These are phyloP conservation scores for Fusarium xyrophilum DNA, from an alignment of 2,329 filamentous ascomycete species.

Conservation along the genomic window DNA sequence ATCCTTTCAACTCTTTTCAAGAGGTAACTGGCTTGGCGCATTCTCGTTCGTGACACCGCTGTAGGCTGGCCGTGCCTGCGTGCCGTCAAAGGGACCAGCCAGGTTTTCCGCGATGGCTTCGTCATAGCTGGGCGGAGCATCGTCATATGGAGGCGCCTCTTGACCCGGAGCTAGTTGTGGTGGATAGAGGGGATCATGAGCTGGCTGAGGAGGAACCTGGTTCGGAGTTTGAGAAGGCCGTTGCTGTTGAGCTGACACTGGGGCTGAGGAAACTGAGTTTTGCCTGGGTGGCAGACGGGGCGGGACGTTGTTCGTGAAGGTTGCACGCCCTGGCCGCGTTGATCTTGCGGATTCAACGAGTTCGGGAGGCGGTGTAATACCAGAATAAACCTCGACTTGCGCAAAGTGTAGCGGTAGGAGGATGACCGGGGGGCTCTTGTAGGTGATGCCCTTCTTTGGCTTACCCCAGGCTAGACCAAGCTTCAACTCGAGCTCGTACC, in stretches of 20 bases:
- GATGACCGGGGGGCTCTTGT: conserved; percentile 68
- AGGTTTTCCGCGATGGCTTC: conserved; percentile 85
- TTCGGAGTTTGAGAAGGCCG: conserved; percentile 36
- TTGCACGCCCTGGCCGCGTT: conserved; percentile 51
- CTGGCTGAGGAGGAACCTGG: conserved; percentile 41
- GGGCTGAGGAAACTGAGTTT: conserved; percentile 37
- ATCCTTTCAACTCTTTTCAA: conserved; percentile 48
- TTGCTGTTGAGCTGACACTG: conserved; percentile 24
- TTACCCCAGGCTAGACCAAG: conserved; percentile 79
- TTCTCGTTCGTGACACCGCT: conserved; percentile 69
- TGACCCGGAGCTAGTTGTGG: conserved; percentile 60
- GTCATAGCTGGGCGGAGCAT: conserved; percentile 94
- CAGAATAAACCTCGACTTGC: conserved; percentile 80
- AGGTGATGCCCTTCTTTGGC: conserved; percentile 48
- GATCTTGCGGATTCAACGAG: conserved; percentile 68
- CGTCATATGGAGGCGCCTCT: conserved; percentile 61
- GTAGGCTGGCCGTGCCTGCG: conserved; percentile 68
- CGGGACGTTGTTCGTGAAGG: conserved; percentile 40
- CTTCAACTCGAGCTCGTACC: conserved; percentile 83
- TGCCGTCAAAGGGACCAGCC: conserved; percentile 70
- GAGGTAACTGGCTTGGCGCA: conserved; percentile 58
- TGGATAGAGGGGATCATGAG: conserved; percentile 62
- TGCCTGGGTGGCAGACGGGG: conserved; percentile 49
- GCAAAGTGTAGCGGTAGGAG: conserved; percentile 80
- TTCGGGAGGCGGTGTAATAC: conserved; percentile 79